phyloP scores from a whole-genome alignment of 176 grass and related monocot genomes.

The Juncus effusus region DNA sequence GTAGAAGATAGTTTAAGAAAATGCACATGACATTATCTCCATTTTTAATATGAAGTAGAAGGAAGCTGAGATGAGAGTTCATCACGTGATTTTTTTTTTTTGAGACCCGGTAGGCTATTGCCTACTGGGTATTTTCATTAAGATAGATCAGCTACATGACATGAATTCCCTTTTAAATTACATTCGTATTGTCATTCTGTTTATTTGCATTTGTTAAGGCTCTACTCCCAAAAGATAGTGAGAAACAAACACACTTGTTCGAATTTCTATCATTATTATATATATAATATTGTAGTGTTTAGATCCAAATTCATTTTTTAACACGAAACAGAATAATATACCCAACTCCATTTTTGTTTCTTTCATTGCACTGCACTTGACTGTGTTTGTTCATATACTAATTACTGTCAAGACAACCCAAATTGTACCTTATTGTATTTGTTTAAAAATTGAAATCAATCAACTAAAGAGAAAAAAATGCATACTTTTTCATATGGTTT shows the following conservation, averaged over 20 bases:
- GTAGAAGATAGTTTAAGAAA: background rate
- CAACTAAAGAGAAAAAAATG: no score
- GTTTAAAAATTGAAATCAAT: no score
- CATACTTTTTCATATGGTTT: no score
- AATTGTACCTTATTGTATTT: no score
- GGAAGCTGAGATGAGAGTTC: background rate
- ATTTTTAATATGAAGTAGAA: background rate
- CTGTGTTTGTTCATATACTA: no score
- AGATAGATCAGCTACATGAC: constrained; percentile 19
- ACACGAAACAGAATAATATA: no score
- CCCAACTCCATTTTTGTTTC: no score
- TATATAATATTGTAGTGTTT: background rate
- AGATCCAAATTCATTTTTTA: no score
- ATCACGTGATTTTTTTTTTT: background rate
- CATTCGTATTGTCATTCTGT: constrained; percentile 5
- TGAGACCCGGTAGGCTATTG: background rate
- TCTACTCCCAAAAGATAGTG: constrained; percentile 8
- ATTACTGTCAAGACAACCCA: no score
- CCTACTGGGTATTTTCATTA: background rate
- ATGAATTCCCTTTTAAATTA: constrained; percentile 24
- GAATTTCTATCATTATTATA: constrained; percentile 12
- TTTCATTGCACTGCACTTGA: no score
- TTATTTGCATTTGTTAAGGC: constrained; percentile 17
- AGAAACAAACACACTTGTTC: constrained; percentile 11
- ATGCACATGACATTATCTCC: background rate